Base-by-base conservation (phyloP, 2,329 filamentous ascomycete species). In the Endothia cerciana region DNA sequence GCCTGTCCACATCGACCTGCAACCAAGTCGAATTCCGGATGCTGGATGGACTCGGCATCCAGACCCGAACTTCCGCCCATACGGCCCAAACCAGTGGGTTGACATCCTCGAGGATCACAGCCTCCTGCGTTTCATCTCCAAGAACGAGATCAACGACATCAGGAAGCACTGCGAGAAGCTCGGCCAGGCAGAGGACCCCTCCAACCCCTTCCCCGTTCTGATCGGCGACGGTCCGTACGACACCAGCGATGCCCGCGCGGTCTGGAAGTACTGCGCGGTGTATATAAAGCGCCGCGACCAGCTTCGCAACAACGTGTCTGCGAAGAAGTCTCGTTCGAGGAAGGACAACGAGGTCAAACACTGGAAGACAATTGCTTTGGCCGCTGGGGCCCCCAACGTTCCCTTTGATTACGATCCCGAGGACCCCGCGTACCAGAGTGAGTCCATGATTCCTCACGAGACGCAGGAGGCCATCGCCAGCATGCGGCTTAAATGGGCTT, bases 261-360 rank as follows among this genome's bases (percentile, higher is more conserved):
- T 68, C 30, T 68, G 67, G 67, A 45, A 55, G 38, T 65, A 66
- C 57, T 66, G 64, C 64, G 40, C 63, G 22, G 58, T 64, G 5
- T 68, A 68, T 33, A 58, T 66, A 17, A 63, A 65, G n/a, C 64
- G 67, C 22, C 64, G 67, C 28, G 15, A 63, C 45, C 67, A 68
- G 67, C 58, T 64, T 4, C 51, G 58, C 51, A 68, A 68, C 67
- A 68, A 68, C 45, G 33, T 59, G 22, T 62, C 67, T 5, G 67
- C 67, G 11, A 62, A 61, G 1, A 62, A 63, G 19, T 62, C 61
- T 3, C 61, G 67, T 5, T 41, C 41, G 30, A 47, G 49, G 41
- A 68, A 67, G 64, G 67, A 66, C 25, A 58, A 62, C 11, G 61
- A 66, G 58, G 22, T 53, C 28, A 28, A 55, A 38, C 65, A 66